Base-by-base conservation (phyloP, 495 filamentous ascomycete species). In the Penicillium antarcticum region DNA sequence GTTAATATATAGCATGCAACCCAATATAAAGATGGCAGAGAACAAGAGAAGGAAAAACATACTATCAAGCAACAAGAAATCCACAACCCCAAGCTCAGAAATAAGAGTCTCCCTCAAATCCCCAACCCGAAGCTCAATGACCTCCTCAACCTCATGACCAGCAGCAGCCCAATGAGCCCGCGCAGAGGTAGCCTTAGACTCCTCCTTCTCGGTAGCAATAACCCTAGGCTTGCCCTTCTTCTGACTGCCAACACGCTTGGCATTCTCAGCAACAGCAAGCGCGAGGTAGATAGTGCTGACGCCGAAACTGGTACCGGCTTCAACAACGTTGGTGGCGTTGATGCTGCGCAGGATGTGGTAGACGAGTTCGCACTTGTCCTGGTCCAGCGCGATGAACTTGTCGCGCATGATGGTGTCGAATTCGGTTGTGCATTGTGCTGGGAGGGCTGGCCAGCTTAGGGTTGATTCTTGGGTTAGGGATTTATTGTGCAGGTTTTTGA, bases 241-340 rank as follows among this genome's bases (percentile, higher is more conserved):
- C 26, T 29, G 26, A 1, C 41, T 53, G 1, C 51, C 57, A 1
- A 48, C 55, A 0, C 53, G 50, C 23, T 56, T 69, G 39, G 72
- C 62, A 41, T 63, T 55, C 18, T 63, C 53, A 3, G 64, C 68
- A 12, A 81, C 73, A 1, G 79, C 82, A 2, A 84, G 61, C 1
- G 78, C 78, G 16, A 84, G 73, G 44, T 84, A 83, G 50, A 85
- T 84, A 0, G 80, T 83, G 42, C 74, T 79, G 2, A 85, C 79
- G 11, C 82, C 81, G 46, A 76, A 84, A 42, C 74, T 78, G 5
- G 81, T 84, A 6, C 81, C 81, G 0, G 74, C 78, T 50, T 84
- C 81, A 16, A 84, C 75, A 32, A 81, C 62, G 23, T 73, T 78
- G 2, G 55, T 71, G 2, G 78, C 80, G 1, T 68, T 67, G 12